Evolutionary conservation across 345 rosid genomes (phyloP).

Genomic region (Syzygium aqueum): DNA sequence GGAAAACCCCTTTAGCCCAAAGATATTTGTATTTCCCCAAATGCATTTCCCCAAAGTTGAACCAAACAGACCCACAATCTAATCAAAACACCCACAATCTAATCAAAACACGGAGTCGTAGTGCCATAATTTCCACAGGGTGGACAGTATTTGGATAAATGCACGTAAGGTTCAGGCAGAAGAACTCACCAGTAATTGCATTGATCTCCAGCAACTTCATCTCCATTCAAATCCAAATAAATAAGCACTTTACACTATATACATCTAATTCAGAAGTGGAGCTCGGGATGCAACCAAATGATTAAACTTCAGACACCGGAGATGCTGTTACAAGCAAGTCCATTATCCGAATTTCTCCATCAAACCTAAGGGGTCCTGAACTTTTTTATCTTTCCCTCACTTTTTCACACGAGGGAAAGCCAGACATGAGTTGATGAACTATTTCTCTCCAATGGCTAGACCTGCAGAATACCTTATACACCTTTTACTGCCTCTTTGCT

Average conservation of each 20-base stretch:
- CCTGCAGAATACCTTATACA: neutral
- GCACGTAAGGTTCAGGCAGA: neutral
- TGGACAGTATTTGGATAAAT: neutral
- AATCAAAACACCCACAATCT: neutral
- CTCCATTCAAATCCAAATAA: neutral
- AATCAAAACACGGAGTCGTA: neutral
- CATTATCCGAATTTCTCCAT: neutral
- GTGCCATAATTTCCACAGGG: neutral
- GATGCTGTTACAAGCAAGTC: neutral
- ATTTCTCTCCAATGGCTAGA: neutral
- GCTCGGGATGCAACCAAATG: neutral
- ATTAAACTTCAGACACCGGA: neutral
- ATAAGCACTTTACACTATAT: neutral
- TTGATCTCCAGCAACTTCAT: neutral
- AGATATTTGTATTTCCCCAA: too few relatives aligned
- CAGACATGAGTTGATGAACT: neutral
- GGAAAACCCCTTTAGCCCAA: too few relatives aligned
- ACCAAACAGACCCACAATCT: neutral
- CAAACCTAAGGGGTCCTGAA: neutral
- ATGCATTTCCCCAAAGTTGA: too few relatives aligned
- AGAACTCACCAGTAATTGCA: neutral
- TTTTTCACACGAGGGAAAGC: neutral
- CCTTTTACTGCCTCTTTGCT: conserved; percentile 36
- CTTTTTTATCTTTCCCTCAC: neutral
- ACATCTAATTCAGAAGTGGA: neutral